Evolutionary conservation across 148 eudicot species (phyloP).

Genomic region (Heliosperma pusillum): DNA sequence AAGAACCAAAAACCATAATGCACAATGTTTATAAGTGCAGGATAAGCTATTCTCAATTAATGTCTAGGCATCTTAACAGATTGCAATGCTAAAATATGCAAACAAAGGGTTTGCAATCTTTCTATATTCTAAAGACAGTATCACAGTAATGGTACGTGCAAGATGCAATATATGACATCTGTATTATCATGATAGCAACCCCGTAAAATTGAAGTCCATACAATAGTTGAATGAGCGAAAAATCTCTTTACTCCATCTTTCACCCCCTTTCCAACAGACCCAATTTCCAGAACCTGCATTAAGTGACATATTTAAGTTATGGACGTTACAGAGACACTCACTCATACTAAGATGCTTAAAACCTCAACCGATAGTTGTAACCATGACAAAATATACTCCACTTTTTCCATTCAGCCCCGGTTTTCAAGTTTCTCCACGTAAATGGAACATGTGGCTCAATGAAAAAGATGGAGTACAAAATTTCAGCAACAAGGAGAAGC

Average conservation of each 20-base stretch:
- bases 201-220: slow-evolving; percentile 30
- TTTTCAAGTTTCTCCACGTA: no score
- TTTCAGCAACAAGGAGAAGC: neutral
- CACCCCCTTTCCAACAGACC: slow-evolving; percentile 81
- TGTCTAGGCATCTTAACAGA: neutral
- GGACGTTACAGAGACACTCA: neutral
- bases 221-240: slow-evolving; percentile 73
- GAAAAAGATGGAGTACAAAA: neutral
- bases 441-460: no score
- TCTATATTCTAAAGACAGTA: neutral
- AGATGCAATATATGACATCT: neutral
- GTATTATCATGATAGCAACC: neutral
- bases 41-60: neutral
- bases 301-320: slow-evolving; percentile 13
- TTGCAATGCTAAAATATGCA: neutral
- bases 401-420: no score
- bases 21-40: neutral
- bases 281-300: slow-evolving; percentile 83
- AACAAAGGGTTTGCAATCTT: neutral
- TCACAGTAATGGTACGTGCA: neutral
- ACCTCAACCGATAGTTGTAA: neutral
- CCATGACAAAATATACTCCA: neutral
- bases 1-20: neutral
- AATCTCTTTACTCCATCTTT: slow-evolving; percentile 50
- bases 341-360: neutral